Conservation (phyloP, 768 basidiomycete genomes). For the Suillus occidentalis region DNA sequence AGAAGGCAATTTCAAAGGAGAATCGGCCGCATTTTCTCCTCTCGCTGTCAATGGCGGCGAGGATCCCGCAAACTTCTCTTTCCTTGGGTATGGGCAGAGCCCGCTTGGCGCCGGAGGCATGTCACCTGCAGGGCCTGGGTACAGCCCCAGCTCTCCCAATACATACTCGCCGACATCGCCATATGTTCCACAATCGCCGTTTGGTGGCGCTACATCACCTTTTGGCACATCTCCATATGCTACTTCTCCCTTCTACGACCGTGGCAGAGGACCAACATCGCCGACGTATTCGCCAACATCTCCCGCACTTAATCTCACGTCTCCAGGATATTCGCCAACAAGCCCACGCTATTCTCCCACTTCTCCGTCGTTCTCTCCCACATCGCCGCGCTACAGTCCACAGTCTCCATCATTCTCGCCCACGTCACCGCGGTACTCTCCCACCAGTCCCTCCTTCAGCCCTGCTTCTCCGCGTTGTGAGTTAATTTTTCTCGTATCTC, state of each 20-base stretch:
- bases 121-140: constrained; percentile 86
- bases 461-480: constrained; percentile 90
- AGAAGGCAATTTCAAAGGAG: constrained; percentile 75
- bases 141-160: constrained; percentile 91
- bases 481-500: constrained; percentile 24
- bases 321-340: constrained; percentile 66
- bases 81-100: constrained; percentile 81
- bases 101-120: constrained; percentile 81
- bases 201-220: constrained; percentile 78
- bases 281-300: constrained; percentile 90
- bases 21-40: constrained; percentile 92
- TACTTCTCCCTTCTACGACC: constrained; percentile 81
- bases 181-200: constrained; percentile 84
- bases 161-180: constrained; percentile 89
- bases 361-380: constrained; percentile 82
- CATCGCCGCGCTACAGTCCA: constrained; percentile 82
- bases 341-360: constrained; percentile 87
- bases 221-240: constrained; percentile 80
- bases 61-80: constrained; percentile 72
- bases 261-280: constrained; percentile 65
- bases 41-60: constrained; percentile 86
- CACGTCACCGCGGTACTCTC: constrained; percentile 86
- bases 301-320: constrained; percentile 78
- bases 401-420: constrained; percentile 91
- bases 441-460: constrained; percentile 88